A percentile compares a stretch with the other conserved stretches of the same genome.
Evolutionary conservation across 2,329 filamentous ascomycete genomes (phyloP).

Genomic region (Pestalotiopsis sp.): DNA sequence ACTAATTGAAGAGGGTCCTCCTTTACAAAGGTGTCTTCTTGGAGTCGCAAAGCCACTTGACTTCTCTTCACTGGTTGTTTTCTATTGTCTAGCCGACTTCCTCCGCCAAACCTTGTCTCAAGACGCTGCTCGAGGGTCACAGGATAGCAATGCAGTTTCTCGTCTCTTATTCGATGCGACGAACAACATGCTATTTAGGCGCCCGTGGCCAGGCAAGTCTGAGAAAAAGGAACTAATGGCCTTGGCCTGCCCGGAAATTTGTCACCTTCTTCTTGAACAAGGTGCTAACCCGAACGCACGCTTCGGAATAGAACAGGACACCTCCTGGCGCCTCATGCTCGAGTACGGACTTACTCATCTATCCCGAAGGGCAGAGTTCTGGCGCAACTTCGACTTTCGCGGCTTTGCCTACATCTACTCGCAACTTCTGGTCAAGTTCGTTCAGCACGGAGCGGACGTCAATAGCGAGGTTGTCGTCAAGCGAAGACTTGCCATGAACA

Average conservation of each 20-base stretch:
- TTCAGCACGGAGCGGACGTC: not conserved
- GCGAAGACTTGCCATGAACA: not conserved
- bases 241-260: not conserved
- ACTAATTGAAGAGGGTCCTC: not conserved
- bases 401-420: not conserved
- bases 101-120: not conserved
- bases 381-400: not conserved
- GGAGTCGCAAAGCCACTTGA: not conserved
- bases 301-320: not conserved
- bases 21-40: not conserved
- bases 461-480: not conserved
- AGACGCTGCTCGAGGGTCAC: not conserved
- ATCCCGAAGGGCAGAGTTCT: not conserved
- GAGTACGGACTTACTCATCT: not conserved
- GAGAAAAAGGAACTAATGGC: not conserved
- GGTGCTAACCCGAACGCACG: not conserved
- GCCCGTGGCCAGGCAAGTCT: not conserved
- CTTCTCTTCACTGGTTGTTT: not conserved
- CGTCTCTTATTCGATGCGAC: not conserved
- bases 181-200: not conserved
- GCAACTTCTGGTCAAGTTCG: not conserved
- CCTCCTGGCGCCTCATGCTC: not conserved
- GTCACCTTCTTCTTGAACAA: not conserved
- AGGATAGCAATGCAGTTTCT: not conserved
- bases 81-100: not conserved